These are phyloP conservation scores for Volvariella surrecta DNA, from an alignment of 1,284 basidiomycete species.

Conservation along the genomic window DNA sequence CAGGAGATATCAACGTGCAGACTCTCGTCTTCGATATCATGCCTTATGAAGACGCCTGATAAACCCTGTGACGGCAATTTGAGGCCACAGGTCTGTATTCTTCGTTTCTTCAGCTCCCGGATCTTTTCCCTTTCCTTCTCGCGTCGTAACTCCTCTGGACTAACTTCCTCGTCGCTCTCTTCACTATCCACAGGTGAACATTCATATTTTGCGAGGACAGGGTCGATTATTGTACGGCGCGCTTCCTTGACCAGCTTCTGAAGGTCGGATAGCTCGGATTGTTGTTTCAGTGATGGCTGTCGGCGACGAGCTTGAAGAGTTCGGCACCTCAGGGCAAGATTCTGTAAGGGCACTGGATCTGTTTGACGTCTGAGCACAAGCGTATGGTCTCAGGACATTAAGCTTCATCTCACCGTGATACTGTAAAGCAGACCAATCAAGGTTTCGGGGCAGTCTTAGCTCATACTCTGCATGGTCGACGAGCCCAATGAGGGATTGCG, in stretches of 20 bases:
- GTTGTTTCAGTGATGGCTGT: conserved; percentile 30
- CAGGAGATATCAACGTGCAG: conserved; percentile 44
- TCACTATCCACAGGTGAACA: conserved; percentile 32
- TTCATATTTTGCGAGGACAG: conserved; percentile 37
- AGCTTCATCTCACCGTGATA: conserved; percentile 29
- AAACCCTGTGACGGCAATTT: conserved; percentile 14
- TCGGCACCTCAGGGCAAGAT: conserved; percentile 27
- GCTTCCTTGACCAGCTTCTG: conserved; percentile 52
- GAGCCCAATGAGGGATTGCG: conserved; percentile 19
- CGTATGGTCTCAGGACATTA: not conserved
- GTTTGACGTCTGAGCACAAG: conserved; percentile 4
- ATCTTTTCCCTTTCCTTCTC: conserved; percentile 43
- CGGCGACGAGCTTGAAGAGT: conserved; percentile 24
- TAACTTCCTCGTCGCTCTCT: conserved; percentile 24
- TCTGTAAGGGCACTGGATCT: conserved; percentile 34
- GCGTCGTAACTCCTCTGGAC: conserved; percentile 31
- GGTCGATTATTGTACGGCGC: conserved; percentile 47
- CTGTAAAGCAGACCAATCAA: conserved; percentile 46
- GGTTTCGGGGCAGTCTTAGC: conserved; percentile 28
- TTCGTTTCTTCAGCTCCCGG: conserved; percentile 45
- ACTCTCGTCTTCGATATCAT: conserved; percentile 51
- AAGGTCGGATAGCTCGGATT: conserved; percentile 44
- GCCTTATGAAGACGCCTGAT: conserved; percentile 39
- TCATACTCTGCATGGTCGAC: conserved; percentile 32
- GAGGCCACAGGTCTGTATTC: conserved; percentile 21